These are phyloP conservation scores for Paramecium pentaurelia DNA, from an alignment of 73 alveolate species.

Conservation along the genomic window DNA sequence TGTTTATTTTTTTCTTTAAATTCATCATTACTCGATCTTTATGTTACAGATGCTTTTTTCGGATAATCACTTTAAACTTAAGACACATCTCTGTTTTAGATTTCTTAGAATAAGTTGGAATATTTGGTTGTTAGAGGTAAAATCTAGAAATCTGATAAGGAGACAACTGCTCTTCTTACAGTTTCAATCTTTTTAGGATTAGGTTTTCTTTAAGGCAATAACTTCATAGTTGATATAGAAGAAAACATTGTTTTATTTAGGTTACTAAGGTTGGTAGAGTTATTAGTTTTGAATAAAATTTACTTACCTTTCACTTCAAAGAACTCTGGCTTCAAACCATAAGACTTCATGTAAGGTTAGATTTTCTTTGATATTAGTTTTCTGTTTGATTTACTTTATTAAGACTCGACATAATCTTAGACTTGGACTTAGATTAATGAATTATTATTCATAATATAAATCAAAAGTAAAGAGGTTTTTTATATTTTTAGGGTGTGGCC, in stretches of 20 bases:
- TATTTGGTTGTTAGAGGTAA: background rate
- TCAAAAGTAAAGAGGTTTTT: background rate
- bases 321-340: background rate
- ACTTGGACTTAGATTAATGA: background rate
- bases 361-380: background rate
- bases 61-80: background rate
- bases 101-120: background rate
- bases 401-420: background rate
- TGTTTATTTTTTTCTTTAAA: background rate
- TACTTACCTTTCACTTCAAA: background rate
- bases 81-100: background rate
- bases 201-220: background rate
- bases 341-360: background rate
- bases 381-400: background rate
- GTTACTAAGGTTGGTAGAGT: background rate
- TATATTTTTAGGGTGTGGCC: background rate
- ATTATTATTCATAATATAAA: background rate
- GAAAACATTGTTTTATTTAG: background rate
- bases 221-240: background rate
- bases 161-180: background rate
- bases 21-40: background rate
- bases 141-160: background rate
- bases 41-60: background rate
- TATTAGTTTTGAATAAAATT: background rate
- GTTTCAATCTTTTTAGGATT: background rate